These are phyloP conservation scores for Themeda triandra DNA, from an alignment of 176 grass and related monocot species.

Conservation along the genomic window DNA sequence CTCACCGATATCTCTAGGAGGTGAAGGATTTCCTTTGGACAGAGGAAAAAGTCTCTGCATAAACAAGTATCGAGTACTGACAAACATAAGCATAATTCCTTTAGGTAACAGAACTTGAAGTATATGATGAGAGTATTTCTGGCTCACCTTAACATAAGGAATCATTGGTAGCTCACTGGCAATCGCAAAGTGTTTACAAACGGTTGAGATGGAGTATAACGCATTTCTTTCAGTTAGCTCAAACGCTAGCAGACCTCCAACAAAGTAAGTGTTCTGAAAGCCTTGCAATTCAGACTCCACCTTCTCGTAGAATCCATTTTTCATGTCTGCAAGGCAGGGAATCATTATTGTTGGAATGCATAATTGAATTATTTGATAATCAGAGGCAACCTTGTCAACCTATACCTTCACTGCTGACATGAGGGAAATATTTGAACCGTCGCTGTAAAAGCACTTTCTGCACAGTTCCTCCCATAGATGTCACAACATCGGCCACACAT, in stretches of 20 bases:
- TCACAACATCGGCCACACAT: slow-evolving; percentile 49
- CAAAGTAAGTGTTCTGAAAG: slow-evolving; percentile 78
- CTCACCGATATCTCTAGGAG: slow-evolving; percentile 61
- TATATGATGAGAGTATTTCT: not conserved
- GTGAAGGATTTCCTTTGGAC: slow-evolving; percentile 29
- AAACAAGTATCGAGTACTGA: slow-evolving; percentile 33
- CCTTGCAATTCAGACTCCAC: slow-evolving; percentile 69
- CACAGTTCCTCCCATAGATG: slow-evolving; percentile 51
- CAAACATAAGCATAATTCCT: slow-evolving; percentile 10
- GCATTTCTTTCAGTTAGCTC: slow-evolving; percentile 73
- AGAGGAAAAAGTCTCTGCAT: slow-evolving; percentile 68
- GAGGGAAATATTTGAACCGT: slow-evolving; percentile 73
- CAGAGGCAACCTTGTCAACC: not conserved
- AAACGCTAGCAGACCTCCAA: slow-evolving; percentile 74
- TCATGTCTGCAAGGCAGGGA: slow-evolving; percentile 60
- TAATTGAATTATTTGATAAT: slow-evolving; percentile 19
- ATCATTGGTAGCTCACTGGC: slow-evolving; percentile 29
- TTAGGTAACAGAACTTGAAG: not conserved
- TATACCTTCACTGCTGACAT: slow-evolving; percentile 65
- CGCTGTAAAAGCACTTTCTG: slow-evolving; percentile 65
- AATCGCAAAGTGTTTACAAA: slow-evolving; percentile 61
- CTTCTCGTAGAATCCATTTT: slow-evolving; percentile 59
- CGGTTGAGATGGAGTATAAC: slow-evolving; percentile 51
- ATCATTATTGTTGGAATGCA: slow-evolving; percentile 5
- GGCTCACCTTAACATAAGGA: slow-evolving; percentile 72